These are phyloP conservation scores for Calocybe cyanea DNA, from an alignment of 768 basidiomycete genomes.

Conservation along the genomic window DNA sequence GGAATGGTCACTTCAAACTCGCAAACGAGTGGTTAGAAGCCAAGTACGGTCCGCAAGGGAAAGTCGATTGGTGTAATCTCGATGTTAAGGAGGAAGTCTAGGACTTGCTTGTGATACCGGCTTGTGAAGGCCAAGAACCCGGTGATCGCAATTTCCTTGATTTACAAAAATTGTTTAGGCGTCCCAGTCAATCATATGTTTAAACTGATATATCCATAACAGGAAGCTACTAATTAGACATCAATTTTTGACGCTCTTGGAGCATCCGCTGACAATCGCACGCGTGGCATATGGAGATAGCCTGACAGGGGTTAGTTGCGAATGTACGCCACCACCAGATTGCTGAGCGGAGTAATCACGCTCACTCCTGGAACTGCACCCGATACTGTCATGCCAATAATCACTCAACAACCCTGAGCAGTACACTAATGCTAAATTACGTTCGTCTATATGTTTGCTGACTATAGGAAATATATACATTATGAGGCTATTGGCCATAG, in stretches of 20 bases:
- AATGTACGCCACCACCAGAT: background rate
- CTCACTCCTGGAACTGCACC: no score
- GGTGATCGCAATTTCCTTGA: no score
- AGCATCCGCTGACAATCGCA: background rate
- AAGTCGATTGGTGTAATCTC: conserved; percentile 67
- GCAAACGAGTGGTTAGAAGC: conserved; percentile 85
- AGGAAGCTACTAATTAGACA: no score
- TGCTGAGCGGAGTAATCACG: no score
- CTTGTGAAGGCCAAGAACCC: no score
- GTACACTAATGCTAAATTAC: no score
- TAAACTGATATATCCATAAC: conserved; percentile 9
- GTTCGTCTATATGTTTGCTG: no score
- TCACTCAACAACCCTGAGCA: no score
- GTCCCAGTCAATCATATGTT: conserved; percentile 4
- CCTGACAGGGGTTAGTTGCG: background rate
- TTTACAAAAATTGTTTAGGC: no score
- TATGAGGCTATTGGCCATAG: conserved; percentile 21
- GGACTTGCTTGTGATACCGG: background rate
- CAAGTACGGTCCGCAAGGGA: conserved; percentile 69
- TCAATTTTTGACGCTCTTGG: background rate
- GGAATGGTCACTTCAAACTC: conserved; percentile 83
- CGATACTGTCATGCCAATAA: no score
- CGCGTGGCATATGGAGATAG: background rate
- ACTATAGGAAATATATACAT: conserved; percentile 17
- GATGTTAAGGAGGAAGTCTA: conserved; percentile 15